Evolutionary conservation across 768 basidiomycete genomes (phyloP).

Genomic region (Cystofilobasidium macerans): DNA sequence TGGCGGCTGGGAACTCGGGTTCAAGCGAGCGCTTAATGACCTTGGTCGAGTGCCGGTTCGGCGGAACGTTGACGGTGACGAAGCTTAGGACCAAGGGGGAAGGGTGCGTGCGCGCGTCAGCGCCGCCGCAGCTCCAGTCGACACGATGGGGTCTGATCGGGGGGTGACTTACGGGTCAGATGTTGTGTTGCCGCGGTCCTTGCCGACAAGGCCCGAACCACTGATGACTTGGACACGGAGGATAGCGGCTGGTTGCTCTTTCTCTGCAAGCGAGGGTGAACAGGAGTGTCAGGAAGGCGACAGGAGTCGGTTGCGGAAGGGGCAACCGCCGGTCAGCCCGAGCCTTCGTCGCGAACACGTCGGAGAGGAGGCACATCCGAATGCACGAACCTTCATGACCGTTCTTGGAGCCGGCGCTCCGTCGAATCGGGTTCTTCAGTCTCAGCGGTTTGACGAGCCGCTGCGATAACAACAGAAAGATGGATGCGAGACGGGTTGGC

Average conservation of each 20-base stretch:
- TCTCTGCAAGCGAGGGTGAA: neutral
- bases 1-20: conserved; percentile 54
- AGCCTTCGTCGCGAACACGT: neutral
- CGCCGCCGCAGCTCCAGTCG: neutral
- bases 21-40: conserved; percentile 61
- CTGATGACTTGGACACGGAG: conserved; percentile 36
- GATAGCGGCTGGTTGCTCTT: conserved; percentile 29
- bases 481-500: neutral
- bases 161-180: conserved; percentile 35
- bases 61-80: conserved; percentile 55
- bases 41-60: conserved; percentile 56
- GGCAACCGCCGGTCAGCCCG: neutral
- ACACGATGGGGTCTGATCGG: neutral
- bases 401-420: neutral
- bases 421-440: neutral
- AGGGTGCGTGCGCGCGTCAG: neutral
- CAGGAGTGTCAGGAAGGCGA: no score
- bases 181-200: conserved; percentile 34
- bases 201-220: conserved; percentile 34
- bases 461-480: neutral
- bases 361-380: neutral
- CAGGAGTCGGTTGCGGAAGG: neutral
- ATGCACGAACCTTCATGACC: neutral
- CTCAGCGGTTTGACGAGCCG: neutral
- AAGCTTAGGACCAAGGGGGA: conserved; percentile 44